Percentiles rank a stretch among this genome's conserved stretches.
phyloP scores from a whole-genome alignment of 2,329 filamentous ascomycete genomes.

The Penicillium sp. region DNA sequence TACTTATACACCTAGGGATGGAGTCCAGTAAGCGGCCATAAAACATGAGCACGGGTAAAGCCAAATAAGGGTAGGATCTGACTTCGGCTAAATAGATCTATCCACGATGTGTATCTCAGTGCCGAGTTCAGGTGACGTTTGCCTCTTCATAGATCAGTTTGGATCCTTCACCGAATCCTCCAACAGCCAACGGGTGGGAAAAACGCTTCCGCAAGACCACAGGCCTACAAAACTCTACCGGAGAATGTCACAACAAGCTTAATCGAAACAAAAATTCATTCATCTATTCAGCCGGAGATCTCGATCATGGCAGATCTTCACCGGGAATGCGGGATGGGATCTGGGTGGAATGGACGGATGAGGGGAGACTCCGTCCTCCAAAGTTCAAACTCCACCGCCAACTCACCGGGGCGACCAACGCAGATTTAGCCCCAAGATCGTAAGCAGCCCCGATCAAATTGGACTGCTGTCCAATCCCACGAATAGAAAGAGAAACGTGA shows the following conservation, averaged over 20 bases:
- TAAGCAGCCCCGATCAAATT: background rate
- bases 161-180: background rate
- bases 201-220: background rate
- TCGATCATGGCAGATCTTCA: slow-evolving; percentile 18
- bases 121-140: background rate
- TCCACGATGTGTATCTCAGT: background rate
- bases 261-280: slow-evolving; percentile 1
- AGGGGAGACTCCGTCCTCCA: slow-evolving; percentile 4
- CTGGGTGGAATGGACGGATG: background rate
- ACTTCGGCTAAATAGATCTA: background rate
- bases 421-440: slow-evolving; percentile 1
- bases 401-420: slow-evolving; percentile 18
- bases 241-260: background rate
- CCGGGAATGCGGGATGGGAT: slow-evolving; percentile 21
- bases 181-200: background rate
- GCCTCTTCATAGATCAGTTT: background rate
- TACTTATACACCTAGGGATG: too few species aligned
- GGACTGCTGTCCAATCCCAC: slow-evolving; percentile 11
- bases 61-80: background rate
- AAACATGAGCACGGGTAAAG: background rate
- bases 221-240: background rate
- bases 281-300: slow-evolving; percentile 6
- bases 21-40: background rate
- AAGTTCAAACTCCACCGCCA: slow-evolving; percentile 7
- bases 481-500: slow-evolving; percentile 12